Evolutionary conservation across 164 flowering plant species (phyloP).

Genomic region (Dillenia suffruticosa): DNA sequence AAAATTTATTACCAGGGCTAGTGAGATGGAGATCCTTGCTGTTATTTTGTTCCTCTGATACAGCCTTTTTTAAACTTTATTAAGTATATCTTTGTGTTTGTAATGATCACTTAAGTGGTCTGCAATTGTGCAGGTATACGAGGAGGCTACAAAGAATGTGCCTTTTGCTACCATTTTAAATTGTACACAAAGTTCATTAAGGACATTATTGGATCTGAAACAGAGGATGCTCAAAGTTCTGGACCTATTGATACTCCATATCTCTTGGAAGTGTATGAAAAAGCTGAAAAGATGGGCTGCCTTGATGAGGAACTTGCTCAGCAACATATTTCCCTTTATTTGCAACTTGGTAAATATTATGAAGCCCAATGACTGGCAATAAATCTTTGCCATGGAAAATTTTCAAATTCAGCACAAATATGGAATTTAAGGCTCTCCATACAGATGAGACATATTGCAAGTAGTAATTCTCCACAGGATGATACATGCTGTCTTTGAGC

Average conservation of each 20-base stretch:
- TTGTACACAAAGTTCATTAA: conserved; percentile 56
- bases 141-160: conserved; percentile 53
- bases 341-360: conserved; percentile 53
- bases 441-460: conserved; percentile 43
- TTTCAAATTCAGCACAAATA: conserved; percentile 38
- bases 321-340: conserved; percentile 50
- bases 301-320: conserved; percentile 79
- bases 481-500: conserved; percentile 45
- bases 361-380: conserved; percentile 65
- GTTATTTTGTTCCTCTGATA: background rate
- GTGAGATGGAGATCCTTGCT: too few species aligned
- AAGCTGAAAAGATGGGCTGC: conserved; percentile 62
- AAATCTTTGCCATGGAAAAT: conserved; percentile 51
- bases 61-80: background rate
- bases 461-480: conserved; percentile 31
- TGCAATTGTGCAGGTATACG: conserved; percentile 52
- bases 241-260: conserved; percentile 21
- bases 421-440: conserved; percentile 61
- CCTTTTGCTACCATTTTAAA: conserved; percentile 51
- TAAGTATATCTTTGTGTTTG: conserved; percentile 3
- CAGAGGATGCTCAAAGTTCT: conserved; percentile 17
- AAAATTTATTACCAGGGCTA: too few species aligned
- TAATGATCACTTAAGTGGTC: conserved; percentile 5
- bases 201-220: conserved; percentile 35
- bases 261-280: conserved; percentile 54